Conservation (phyloP, 169 alveolate species). For the Plasmodium yoelii region DNA sequence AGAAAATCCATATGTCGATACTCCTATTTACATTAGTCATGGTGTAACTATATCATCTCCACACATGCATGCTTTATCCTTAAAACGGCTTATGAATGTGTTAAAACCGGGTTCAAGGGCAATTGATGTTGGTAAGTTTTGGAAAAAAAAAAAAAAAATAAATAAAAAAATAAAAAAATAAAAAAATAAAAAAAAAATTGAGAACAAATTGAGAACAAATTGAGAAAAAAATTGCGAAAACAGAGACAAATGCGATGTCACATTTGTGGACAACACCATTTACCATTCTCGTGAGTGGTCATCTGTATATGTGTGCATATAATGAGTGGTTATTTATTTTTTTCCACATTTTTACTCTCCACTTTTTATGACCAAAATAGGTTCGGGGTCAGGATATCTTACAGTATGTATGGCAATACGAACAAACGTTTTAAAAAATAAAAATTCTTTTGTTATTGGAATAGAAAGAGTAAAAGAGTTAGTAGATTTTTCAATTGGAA, state of each 20-base stretch:
- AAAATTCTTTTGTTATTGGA: constrained; percentile 68
- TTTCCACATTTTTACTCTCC: not conserved
- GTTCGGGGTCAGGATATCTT: constrained; percentile 73
- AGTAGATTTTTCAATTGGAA: constrained; percentile 51
- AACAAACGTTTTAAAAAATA: constrained; percentile 56
- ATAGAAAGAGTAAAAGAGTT: constrained; percentile 68
- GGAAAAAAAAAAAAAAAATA: not conserved
- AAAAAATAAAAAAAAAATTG: no score
- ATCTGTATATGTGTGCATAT: not conserved
- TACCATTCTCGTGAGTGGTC: not conserved
- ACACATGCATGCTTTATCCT: constrained; percentile 74
- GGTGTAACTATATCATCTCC: constrained; percentile 76
- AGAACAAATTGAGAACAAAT: no score
- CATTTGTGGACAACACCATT: no score
- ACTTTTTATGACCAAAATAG: not conserved
- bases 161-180: no score
- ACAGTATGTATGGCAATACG: constrained; percentile 76
- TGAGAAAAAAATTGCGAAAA: no score
- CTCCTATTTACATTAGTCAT: constrained; percentile 73
- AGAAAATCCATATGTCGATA: constrained; percentile 70
- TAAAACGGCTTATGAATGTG: constrained; percentile 61
- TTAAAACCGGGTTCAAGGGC: constrained; percentile 74
- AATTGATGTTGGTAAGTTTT: constrained; percentile 65
- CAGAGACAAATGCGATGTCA: no score
- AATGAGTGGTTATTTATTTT: no score